Percentiles rank a stretch among this genome's conserved stretches.
Evolutionary conservation across 2,329 filamentous ascomycete species (phyloP).

Genomic region (Neoscytalidium dimidiatum): DNA sequence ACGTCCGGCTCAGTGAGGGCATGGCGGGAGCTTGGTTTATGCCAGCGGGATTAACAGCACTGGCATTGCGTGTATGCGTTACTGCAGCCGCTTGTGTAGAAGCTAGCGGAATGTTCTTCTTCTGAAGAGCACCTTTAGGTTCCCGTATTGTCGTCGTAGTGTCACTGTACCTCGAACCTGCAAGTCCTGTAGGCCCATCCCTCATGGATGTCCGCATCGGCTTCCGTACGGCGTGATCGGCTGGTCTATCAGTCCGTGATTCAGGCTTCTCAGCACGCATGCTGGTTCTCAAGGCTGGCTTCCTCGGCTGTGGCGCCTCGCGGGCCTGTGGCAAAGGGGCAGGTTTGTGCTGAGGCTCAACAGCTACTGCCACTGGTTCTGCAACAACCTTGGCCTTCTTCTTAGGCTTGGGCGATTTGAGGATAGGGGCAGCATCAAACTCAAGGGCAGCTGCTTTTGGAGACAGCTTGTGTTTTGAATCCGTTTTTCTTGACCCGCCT

Average conservation of each 20-base stretch:
- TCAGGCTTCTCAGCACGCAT: slow-evolving; percentile 28
- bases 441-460: not conserved
- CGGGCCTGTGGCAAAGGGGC: slow-evolving; percentile 10
- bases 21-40: slow-evolving; percentile 32
- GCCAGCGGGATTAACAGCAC: slow-evolving; percentile 21
- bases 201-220: slow-evolving; percentile 31
- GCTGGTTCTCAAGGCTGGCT: slow-evolving; percentile 45
- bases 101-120: slow-evolving; percentile 38
- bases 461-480: slow-evolving; percentile 21
- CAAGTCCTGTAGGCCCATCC: slow-evolving; percentile 27
- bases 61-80: slow-evolving; percentile 27
- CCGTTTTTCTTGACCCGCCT: not conserved
- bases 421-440: not conserved
- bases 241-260: slow-evolving; percentile 21
- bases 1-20: slow-evolving; percentile 28
- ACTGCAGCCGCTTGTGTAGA: slow-evolving; percentile 23
- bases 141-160: slow-evolving; percentile 28
- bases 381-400: slow-evolving; percentile 30
- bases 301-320: slow-evolving; percentile 33
- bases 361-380: slow-evolving; percentile 2
- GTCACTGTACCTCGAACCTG: slow-evolving; percentile 38
- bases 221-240: not conserved
- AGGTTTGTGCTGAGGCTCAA: slow-evolving; percentile 15
- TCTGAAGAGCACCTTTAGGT: slow-evolving; percentile 40
- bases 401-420: slow-evolving; percentile 37